Base-by-base conservation (phyloP, 2,329 filamentous ascomycete species). In the Fusarium fracticaudum region DNA sequence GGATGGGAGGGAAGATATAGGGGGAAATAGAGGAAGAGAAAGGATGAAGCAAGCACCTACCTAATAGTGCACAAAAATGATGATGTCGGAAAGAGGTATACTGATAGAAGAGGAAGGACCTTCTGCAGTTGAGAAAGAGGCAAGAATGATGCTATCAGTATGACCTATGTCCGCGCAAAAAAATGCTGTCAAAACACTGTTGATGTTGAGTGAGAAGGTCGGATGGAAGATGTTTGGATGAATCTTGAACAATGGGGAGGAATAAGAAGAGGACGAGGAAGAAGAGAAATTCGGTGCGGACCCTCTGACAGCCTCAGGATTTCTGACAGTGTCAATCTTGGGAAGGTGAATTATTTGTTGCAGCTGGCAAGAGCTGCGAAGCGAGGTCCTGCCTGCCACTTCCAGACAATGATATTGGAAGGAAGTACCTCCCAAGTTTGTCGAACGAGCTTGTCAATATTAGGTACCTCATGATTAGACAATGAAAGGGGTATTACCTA, bases 91-190 rank as follows among this genome's bases (percentile, higher is more conserved):
- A 74, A 74, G 72, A 72, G 58, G 68, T 65, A 73, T 57, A 57
- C 33, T 66, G 37, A 31, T 58, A 31, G 35, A 58, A 57, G 41
- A 53, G 68, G 72, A 75, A 75, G 72, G 66, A 40, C 64, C 57
- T 53, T 44, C 18, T 50, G 31, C n/a, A 45, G 45, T 66, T 51
- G 60, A 47, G 60, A 60, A 50, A 45, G 53, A 69, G 72, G 72
- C 72, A 74, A 73, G 72, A 74, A 75, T 71, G 68, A 80, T 77
- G 74, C 48, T 73, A 60, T 41, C 44, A 64, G 48, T 31, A 44
- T 60, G 44, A 44, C 51, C 20, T 35, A n/a, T 74, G 35, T 48
- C 37, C 44, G 33, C 31, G 60, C 66, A 63, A 64, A 69, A 63
- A 59, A 35, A 64, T 58, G 20, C 18, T 55, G 47, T 41, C 33